These are phyloP conservation scores for Monascus purpureus DNA, from an alignment of 495 filamentous ascomycete genomes.

Conservation along the genomic window DNA sequence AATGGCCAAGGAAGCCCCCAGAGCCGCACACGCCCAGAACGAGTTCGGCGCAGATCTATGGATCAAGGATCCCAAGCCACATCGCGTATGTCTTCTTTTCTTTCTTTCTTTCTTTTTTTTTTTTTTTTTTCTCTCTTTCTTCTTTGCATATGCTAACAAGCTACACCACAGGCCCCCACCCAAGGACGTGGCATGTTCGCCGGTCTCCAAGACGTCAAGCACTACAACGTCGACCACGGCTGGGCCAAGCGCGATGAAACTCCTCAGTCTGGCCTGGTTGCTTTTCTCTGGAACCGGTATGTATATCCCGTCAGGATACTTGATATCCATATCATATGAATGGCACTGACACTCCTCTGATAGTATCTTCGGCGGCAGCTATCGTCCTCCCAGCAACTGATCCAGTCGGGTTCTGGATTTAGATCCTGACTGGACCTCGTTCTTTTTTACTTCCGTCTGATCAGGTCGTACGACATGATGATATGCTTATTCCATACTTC, in stretches of 20 bases:
- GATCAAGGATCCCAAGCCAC: slow-evolving; percentile 11
- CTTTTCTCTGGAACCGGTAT: slow-evolving; percentile 4
- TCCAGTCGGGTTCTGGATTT: too few relatives aligned
- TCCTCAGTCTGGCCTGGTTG: slow-evolving; percentile 2
- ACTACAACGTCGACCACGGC: slow-evolving; percentile 29
- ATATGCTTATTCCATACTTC: too few relatives aligned
- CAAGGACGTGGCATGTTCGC: slow-evolving; percentile 31
- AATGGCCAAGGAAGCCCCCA: too few relatives aligned
- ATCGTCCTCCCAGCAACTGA: slow-evolving; percentile 1
- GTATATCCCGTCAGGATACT: too few relatives aligned
- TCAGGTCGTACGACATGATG: too few relatives aligned
- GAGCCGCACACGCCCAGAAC: slow-evolving; percentile 18
- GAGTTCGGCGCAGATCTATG: slow-evolving; percentile 29
- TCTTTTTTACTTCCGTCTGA: too few relatives aligned
- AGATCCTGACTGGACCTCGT: too few relatives aligned
- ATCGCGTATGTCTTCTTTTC: slow-evolving; percentile 12
- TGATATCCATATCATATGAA: too few relatives aligned
- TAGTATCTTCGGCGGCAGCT: not conserved
- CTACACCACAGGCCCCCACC: slow-evolving; percentile 17
- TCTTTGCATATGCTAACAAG: too few relatives aligned
- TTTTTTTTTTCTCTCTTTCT: too few relatives aligned
- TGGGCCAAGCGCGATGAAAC: slow-evolving; percentile 17
- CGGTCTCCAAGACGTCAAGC: slow-evolving; percentile 29
- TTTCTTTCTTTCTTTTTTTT: not conserved
- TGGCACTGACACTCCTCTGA: not conserved